Evolutionary conservation across 2,329 filamentous ascomycete species (phyloP).

Genomic region (Trichoderma lentiforme): DNA sequence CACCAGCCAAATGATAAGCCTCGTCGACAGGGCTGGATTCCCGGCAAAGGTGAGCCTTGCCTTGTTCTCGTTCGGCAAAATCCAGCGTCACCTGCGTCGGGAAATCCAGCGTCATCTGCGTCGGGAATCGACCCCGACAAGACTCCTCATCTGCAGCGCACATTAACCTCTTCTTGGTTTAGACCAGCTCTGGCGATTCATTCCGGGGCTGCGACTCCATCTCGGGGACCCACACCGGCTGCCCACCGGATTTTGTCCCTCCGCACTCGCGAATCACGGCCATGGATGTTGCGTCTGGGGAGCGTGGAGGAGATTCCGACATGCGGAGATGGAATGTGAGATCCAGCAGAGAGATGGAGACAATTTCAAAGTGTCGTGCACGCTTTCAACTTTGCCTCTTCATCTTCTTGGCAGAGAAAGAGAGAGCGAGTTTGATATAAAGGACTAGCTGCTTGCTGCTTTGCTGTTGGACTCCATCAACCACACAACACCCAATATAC

Average conservation of each 20-base stretch:
- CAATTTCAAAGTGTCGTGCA: background rate
- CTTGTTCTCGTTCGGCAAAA: background rate
- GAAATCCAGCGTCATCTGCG: background rate
- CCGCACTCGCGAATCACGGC: background rate
- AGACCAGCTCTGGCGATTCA: background rate
- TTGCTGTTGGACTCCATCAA: background rate
- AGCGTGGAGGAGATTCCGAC: background rate
- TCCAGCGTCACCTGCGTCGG: background rate
- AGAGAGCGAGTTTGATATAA: background rate
- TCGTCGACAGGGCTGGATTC: background rate
- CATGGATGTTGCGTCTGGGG: background rate
- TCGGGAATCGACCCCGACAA: slow-evolving; percentile 21
- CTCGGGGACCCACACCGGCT: slow-evolving; percentile 14
- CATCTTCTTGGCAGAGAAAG: background rate
- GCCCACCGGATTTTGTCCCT: background rate
- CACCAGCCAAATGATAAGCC: background rate
- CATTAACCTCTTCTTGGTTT: background rate
- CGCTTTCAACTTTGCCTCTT: background rate
- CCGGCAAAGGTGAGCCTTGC: background rate
- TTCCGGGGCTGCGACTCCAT: background rate
- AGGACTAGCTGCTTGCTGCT: background rate
- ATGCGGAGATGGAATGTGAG: background rate
- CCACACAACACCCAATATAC: background rate
- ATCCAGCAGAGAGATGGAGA: background rate
- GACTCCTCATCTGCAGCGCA: background rate